These are phyloP conservation scores for Heterobasidion occidentale DNA, from an alignment of 1,284 basidiomycete species.

Conservation along the genomic window DNA sequence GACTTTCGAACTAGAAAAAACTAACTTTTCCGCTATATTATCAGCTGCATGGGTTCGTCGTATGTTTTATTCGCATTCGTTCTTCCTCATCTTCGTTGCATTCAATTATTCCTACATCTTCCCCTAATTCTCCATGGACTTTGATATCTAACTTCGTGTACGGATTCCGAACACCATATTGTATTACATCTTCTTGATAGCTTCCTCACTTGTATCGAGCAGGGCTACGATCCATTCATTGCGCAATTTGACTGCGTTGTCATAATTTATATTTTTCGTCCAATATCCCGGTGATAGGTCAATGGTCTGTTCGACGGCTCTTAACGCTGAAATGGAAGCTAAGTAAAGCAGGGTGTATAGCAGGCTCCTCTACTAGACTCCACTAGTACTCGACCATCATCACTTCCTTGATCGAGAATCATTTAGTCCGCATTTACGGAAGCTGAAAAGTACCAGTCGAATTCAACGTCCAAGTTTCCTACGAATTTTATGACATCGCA, in stretches of 20 bases:
- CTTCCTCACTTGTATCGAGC: neutral
- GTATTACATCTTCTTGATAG: neutral
- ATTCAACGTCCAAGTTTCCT: too few species aligned
- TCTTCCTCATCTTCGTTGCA: neutral
- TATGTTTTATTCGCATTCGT: neutral
- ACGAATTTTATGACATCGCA: too few species aligned
- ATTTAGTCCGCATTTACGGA: too few species aligned
- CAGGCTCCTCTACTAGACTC: too few species aligned
- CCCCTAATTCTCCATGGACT: neutral
- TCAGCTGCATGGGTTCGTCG: constrained; percentile 1
- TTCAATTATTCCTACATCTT: neutral
- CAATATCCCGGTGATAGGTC: neutral
- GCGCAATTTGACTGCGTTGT: neutral
- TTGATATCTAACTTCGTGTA: neutral
- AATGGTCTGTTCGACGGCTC: neutral
- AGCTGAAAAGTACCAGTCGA: too few species aligned
- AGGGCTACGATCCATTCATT: neutral
- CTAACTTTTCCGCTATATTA: neutral
- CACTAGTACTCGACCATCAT: too few species aligned
- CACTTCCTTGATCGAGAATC: too few species aligned
- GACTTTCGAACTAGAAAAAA: neutral
- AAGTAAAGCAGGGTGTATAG: too few species aligned
- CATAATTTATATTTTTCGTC: neutral
- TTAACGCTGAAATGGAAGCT: too few species aligned
- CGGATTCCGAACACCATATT: neutral